A percentile compares a stretch with the other conserved stretches of the same genome.
Conservation (phyloP, 257 asterid species). For the Solanum chilense region DNA sequence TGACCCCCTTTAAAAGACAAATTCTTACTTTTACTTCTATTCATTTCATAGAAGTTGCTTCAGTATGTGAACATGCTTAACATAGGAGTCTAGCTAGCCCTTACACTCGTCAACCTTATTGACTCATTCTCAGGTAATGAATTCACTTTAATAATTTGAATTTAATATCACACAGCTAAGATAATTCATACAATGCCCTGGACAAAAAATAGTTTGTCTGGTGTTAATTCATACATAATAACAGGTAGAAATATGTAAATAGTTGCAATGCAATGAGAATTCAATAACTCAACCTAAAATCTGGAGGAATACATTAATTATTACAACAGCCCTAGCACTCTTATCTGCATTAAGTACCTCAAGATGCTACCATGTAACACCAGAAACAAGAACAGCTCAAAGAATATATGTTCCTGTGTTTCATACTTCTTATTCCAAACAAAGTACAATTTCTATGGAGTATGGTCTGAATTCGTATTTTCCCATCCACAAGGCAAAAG, state of each 20-base stretch:
- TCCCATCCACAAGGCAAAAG: not conserved
- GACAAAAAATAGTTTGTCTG: not conserved
- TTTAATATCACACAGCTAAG: not conserved
- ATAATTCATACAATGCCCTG: not conserved
- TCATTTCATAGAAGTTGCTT: not conserved
- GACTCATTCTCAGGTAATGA: not conserved
- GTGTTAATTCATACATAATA: not conserved
- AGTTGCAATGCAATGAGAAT: not conserved
- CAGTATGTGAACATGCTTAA: not conserved
- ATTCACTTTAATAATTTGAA: not conserved
- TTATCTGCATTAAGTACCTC: not conserved
- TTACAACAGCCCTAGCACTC: not conserved
- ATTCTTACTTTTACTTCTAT: not conserved
- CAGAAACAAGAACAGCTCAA: not conserved
- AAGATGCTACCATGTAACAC: not conserved
- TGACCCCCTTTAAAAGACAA: not conserved
- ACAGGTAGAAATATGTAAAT: not conserved
- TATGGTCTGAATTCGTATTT: not conserved
- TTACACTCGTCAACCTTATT: not conserved
- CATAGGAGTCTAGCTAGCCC: not conserved
- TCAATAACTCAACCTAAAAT: not conserved
- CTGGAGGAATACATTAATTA: not conserved
- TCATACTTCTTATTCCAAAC: not conserved
- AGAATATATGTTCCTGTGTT: not conserved
- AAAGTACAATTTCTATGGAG: not conserved